A percentile compares a stretch with the other conserved stretches of the same genome.
phyloP scores from a whole-genome alignment of 345 rosid species.

The Pugionium cornutum region DNA sequence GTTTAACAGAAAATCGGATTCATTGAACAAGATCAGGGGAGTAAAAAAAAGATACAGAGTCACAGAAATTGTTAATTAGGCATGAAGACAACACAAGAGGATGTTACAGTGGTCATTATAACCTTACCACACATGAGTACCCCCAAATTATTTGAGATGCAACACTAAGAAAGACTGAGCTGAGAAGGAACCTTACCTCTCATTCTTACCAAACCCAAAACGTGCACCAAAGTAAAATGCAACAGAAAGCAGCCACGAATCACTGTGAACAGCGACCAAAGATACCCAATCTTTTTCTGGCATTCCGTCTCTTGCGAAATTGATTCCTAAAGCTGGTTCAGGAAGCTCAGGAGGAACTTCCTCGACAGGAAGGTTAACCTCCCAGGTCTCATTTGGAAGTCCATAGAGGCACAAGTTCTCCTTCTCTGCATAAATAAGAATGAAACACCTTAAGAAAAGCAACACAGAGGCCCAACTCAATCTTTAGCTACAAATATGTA shows the following conservation, averaged over 20 bases:
- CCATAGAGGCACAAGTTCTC: slow-evolving; percentile 96
- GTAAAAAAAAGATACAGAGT: neutral
- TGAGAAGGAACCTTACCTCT: slow-evolving; percentile 58
- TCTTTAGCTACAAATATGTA: slow-evolving; percentile 10
- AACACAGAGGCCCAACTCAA: slow-evolving; percentile 3
- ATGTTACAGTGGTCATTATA: neutral
- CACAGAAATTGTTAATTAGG: neutral
- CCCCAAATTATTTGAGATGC: neutral
- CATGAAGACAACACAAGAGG: slow-evolving; percentile 10
- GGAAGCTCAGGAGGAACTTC: slow-evolving; percentile 99
- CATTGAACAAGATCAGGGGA: neutral
- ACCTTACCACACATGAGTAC: slow-evolving; percentile 1
- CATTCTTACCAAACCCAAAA: slow-evolving; percentile 94
- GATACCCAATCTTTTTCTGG: slow-evolving; percentile 98
- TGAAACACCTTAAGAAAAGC: neutral
- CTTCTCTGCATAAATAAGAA: slow-evolving; percentile 58
- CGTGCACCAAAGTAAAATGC: slow-evolving; percentile 99
- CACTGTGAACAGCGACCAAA: slow-evolving; percentile 97
- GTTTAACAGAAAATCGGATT: neutral
- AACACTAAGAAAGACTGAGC: neutral
- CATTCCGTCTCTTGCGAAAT: slow-evolving; percentile 99
- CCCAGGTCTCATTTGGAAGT: slow-evolving; percentile 97
- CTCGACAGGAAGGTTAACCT: slow-evolving; percentile 96
- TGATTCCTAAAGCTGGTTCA: slow-evolving; percentile 94
- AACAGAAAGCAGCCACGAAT: slow-evolving; percentile 97